Conservation (phyloP, 305 asterid genomes). For the Fraxinus floribunda region DNA sequence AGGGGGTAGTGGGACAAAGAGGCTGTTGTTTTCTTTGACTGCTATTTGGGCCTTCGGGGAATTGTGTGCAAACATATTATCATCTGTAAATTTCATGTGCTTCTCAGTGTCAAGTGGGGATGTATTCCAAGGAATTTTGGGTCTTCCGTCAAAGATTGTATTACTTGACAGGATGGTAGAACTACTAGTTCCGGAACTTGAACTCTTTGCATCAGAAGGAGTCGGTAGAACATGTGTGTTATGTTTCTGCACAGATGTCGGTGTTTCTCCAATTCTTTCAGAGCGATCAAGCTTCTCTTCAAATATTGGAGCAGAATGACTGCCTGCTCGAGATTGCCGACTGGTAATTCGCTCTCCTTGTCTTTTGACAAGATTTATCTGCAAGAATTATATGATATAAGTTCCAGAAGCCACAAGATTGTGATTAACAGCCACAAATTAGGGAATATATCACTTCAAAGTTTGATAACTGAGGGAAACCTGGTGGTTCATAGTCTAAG, state of each 20-base stretch:
- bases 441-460: neutral
- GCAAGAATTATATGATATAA: constrained; percentile 20
- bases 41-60: constrained; percentile 43
- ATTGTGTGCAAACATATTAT: constrained; percentile 33
- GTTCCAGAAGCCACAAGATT: neutral
- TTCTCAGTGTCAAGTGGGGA: constrained; percentile 74
- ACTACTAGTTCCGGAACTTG: constrained; percentile 33
- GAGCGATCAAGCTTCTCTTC: constrained; percentile 65
- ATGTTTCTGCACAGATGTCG: constrained; percentile 43
- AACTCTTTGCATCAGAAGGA: constrained; percentile 77
- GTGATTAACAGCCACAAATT: neutral
- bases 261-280: constrained; percentile 61
- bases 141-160: constrained; percentile 33
- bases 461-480: neutral
- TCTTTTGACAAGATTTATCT: constrained; percentile 41
- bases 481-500: neutral
- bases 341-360: constrained; percentile 50
- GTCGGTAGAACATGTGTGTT: constrained; percentile 81
- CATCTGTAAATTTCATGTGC: constrained; percentile 44
- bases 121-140: constrained; percentile 68
- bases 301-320: constrained; percentile 88
- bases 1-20: constrained; percentile 71
- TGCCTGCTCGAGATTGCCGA: constrained; percentile 51
- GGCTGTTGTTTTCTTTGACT: constrained; percentile 50
- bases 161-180: constrained; percentile 35